A percentile compares a stretch with the other conserved stretches of the same genome.
phyloP scores from a whole-genome alignment of 768 basidiomycete species.

The Heimioporus sp. region DNA sequence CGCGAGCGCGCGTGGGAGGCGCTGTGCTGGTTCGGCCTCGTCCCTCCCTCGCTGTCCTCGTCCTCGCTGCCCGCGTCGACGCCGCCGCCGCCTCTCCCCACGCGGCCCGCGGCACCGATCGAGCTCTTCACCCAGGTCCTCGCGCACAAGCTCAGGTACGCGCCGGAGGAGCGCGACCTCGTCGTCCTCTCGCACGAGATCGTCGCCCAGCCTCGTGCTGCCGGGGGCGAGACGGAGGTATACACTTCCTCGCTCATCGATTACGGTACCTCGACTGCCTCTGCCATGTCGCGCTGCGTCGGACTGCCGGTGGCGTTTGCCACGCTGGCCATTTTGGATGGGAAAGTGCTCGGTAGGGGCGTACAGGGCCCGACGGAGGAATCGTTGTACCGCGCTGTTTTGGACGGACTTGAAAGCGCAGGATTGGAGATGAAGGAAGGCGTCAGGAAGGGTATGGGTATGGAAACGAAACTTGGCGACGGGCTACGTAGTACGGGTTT shows the following conservation, averaged over 20 bases:
- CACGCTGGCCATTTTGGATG: slow-evolving; percentile 67
- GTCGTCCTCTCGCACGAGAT: slow-evolving; percentile 87
- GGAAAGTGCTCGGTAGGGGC: slow-evolving; percentile 49
- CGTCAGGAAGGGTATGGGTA: slow-evolving; percentile 40
- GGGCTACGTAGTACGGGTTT: slow-evolving; percentile 17
- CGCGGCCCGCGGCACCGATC: slow-evolving; percentile 48
- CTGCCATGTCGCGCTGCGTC: slow-evolving; percentile 91
- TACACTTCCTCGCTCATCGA: slow-evolving; percentile 66
- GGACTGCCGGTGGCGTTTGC: slow-evolving; percentile 88
- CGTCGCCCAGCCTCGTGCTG: slow-evolving; percentile 38
- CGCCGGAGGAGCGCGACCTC: slow-evolving; percentile 73
- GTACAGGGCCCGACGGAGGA: slow-evolving; percentile 66
- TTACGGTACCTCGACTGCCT: slow-evolving; percentile 56
- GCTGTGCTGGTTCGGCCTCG: slow-evolving; percentile 40
- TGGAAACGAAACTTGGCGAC: slow-evolving; percentile 38
- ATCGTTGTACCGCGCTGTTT: slow-evolving; percentile 59
- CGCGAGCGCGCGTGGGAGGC: slow-evolving; percentile 36
- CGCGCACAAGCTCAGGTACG: slow-evolving; percentile 68
- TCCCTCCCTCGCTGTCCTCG: neutral
- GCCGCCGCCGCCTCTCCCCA: no score
- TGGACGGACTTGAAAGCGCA: slow-evolving; percentile 55
- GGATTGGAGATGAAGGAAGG: slow-evolving; percentile 41
- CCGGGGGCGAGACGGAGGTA: slow-evolving; percentile 39
- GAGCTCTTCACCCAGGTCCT: slow-evolving; percentile 76
- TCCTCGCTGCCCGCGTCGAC: neutral